These are phyloP conservation scores for Eucalyptus dawsonii DNA, from an alignment of 345 rosid genomes.

Conservation along the genomic window DNA sequence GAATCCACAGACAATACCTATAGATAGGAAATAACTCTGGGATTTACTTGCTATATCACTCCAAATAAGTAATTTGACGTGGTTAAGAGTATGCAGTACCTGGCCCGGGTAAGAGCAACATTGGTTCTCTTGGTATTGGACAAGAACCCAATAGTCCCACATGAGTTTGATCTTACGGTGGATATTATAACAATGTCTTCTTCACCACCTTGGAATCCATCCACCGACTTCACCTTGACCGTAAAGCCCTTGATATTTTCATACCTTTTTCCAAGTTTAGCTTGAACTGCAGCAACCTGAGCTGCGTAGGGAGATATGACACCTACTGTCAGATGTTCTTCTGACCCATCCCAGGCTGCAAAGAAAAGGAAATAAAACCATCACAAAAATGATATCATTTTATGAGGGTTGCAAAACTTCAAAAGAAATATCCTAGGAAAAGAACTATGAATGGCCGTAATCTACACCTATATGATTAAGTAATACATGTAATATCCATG, in stretches of 20 bases:
- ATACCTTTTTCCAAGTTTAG: slow-evolving; percentile 7
- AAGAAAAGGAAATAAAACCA: background rate
- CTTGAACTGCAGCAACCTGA: slow-evolving; percentile 18
- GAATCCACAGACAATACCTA: slow-evolving; percentile 47
- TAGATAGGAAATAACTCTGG: background rate
- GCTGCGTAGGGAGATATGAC: slow-evolving; percentile 27
- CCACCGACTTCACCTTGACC: slow-evolving; percentile 20
- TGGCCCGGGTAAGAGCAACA: slow-evolving; percentile 28
- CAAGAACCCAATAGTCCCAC: slow-evolving; percentile 15
- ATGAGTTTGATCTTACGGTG: slow-evolving; percentile 19
- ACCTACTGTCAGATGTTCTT: slow-evolving; percentile 15
- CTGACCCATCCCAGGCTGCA: slow-evolving; percentile 14
- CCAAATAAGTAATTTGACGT: fast-evolving
- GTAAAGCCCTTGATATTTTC: background rate
- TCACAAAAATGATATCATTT: background rate
- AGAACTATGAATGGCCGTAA: background rate
- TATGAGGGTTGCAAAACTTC: background rate
- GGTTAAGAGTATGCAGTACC: background rate
- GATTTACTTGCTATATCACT: background rate
- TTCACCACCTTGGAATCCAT: slow-evolving; percentile 33
- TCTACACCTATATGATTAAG: background rate
- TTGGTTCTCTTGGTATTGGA: slow-evolving; percentile 11
- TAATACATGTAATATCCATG: background rate
- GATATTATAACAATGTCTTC: slow-evolving; percentile 25
- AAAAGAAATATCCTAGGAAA: background rate